Base-by-base conservation (phyloP, 2,329 filamentous ascomycete genomes). In the Stenocarpella maydis region DNA sequence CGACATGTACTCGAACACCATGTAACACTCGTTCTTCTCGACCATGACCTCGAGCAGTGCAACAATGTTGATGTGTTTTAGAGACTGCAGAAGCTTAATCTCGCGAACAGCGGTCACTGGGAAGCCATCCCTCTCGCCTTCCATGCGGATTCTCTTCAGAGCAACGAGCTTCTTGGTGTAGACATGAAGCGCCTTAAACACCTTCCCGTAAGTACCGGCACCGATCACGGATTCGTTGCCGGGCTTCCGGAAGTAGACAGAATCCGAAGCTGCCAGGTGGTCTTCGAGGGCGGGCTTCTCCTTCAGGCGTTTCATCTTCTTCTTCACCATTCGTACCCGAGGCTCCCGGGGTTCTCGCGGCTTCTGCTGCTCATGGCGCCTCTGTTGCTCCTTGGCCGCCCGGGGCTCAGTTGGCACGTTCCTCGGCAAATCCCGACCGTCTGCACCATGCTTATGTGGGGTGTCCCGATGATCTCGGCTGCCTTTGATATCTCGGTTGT, bases 1-100 rank as follows among this genome's bases (percentile, higher is more conserved):
- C 1, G 96, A 95, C 39, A 98, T 86, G 77, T 99, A 99, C 79
- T 99, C 96, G 73, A 99, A 99, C 3, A 99, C 96, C 96, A 99
- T 99, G 81, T 97, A 99, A 79, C 96, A 99, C 80, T 98, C 95
- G 74, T 98, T 98, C 77, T 92, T 93, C 81, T 99, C 96, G 2
- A 99, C 96, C 96, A 99, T 99, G 73, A 97, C 93, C 81, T 97
- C 94, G 73, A 92, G 89, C 21, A 97, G 83, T 49, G 90, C 90
- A 69, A 97, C 93, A 63, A 97, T 90, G 75, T 97, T 97, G 70
- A 86, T 82, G 75, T 97, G 93, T 72, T 91, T 90, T 26, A 97
- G 85, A 4, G 92, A 95, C 77, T 97, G 94, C n/a, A 97, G 85
- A 28, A 97, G 84, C 78, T 97, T 97, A 83, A 97, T 95, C 79